Percentiles rank a stretch among this genome's conserved stretches.
These are phyloP conservation scores for Ustilago curta DNA, from an alignment of 1,284 basidiomycete genomes.

Conservation along the genomic window DNA sequence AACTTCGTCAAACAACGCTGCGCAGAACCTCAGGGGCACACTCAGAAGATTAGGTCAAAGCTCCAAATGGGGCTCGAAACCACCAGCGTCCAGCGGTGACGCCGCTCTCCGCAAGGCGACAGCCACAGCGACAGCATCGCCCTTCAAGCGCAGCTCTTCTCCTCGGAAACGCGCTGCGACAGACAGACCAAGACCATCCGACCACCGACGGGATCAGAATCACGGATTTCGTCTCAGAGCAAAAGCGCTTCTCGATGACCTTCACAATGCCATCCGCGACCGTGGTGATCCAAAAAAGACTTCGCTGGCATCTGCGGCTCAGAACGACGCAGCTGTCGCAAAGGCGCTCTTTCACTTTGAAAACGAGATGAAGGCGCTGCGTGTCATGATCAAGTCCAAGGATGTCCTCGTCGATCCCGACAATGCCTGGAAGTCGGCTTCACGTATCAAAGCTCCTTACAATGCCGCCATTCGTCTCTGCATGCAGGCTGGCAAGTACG, in stretches of 20 bases:
- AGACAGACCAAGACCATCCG: not conserved
- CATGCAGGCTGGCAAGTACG: conserved; percentile 11
- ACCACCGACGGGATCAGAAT: conserved; percentile 3
- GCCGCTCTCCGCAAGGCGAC: not conserved
- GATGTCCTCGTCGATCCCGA: conserved; percentile 35
- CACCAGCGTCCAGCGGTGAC: not conserved
- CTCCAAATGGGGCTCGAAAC: conserved; percentile 19
- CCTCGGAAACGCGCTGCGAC: not conserved
- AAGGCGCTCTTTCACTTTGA: conserved; percentile 23
- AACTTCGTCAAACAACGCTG: conserved; percentile 12
- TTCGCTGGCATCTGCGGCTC: not conserved
- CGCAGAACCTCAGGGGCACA: conserved; percentile 24
- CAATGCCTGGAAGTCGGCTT: conserved; percentile 38
- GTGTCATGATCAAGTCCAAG: conserved; percentile 42
- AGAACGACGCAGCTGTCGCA: conserved; percentile 14
- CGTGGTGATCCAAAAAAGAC: not conserved
- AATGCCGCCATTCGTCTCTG: conserved; percentile 36
- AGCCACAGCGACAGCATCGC: not conserved
- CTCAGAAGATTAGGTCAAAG: conserved; percentile 22
- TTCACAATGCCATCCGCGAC: not conserved
- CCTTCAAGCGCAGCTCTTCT: not conserved
- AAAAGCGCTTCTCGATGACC: conserved; percentile 13
- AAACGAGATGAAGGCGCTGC: conserved; percentile 37
- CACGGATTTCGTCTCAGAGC: conserved; percentile 30
- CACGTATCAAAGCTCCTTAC: conserved; percentile 43